phyloP scores from a whole-genome alignment of 495 filamentous ascomycete genomes.

The Podospora pseudoanserina region DNA sequence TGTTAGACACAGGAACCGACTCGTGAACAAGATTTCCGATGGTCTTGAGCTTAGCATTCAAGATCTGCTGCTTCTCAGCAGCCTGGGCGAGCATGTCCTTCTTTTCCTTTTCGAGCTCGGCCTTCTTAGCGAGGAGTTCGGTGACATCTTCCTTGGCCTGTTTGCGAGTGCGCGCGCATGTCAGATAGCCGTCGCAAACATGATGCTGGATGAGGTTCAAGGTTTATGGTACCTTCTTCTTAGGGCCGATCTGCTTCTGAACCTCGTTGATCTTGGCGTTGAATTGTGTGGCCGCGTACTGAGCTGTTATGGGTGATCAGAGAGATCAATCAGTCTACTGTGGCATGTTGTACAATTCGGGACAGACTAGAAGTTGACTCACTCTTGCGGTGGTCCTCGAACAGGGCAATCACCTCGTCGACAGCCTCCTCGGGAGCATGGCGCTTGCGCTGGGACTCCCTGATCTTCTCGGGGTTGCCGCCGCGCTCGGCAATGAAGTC shows the following conservation, averaged over 20 bases:
- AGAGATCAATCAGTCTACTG: neutral
- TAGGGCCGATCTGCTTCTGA: slow-evolving; percentile 83
- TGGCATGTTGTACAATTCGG: neutral
- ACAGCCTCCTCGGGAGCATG: slow-evolving; percentile 75
- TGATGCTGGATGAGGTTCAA: slow-evolving; percentile 2
- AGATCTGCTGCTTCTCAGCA: slow-evolving; percentile 63
- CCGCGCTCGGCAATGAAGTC: slow-evolving; percentile 70
- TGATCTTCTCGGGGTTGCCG: slow-evolving; percentile 83
- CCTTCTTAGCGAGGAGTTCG: slow-evolving; percentile 70
- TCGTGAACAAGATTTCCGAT: slow-evolving; percentile 95
- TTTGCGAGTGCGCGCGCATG: neutral
- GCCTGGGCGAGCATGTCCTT: slow-evolving; percentile 71
- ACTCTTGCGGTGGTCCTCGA: slow-evolving; percentile 79
- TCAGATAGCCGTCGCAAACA: neutral
- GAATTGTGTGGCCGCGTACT: slow-evolving; percentile 77
- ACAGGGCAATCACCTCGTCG: slow-evolving; percentile 85
- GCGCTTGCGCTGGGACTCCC: slow-evolving; percentile 80
- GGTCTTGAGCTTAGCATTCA: slow-evolving; percentile 69
- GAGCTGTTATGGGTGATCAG: slow-evolving; percentile 13
- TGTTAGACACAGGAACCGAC: slow-evolving; percentile 83
- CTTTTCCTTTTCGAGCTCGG: slow-evolving; percentile 71
- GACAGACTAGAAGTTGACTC: slow-evolving; percentile 36
- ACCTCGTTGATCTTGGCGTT: slow-evolving; percentile 78
- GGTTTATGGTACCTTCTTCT: slow-evolving; percentile 69
- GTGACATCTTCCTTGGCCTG: slow-evolving; percentile 89